Evolutionary conservation across 2,329 filamentous ascomycete species (phyloP).

Genomic region (Ramichloridium luteum): DNA sequence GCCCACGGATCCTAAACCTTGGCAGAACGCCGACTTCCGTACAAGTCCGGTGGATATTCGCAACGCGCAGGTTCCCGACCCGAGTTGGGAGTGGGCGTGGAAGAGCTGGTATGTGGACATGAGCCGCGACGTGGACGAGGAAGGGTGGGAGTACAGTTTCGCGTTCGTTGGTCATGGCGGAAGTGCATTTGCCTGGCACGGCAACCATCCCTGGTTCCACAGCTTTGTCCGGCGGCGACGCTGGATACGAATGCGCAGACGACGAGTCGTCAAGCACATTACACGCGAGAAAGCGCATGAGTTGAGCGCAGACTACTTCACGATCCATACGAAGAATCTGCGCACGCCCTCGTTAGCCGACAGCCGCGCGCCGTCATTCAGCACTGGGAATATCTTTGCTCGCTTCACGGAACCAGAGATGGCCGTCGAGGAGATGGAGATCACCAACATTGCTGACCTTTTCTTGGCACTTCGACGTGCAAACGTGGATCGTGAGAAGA

Average conservation of each 20-base stretch:
- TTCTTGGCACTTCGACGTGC: conserved; percentile 55
- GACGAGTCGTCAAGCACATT: conserved; percentile 37
- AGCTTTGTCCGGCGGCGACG: conserved; percentile 83
- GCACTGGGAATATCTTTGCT: conserved; percentile 7
- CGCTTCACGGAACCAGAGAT: conserved; percentile 31
- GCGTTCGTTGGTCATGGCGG: conserved; percentile 48
- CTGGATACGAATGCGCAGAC: conserved; percentile 73
- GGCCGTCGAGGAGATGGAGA: conserved; percentile 39
- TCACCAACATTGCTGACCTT: conserved; percentile 55
- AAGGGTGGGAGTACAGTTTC: conserved; percentile 94
- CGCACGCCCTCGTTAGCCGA: conserved; percentile 10
- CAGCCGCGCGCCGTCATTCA: conserved; percentile 13
- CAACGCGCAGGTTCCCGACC: conserved; percentile 86
- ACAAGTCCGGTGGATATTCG: conserved; percentile 57
- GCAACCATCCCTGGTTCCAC: conserved; percentile 78
- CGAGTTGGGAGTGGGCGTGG: conserved; percentile 86
- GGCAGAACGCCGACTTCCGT: conserved; percentile 55
- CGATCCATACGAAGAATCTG: conserved; percentile 40
- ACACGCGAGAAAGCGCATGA: conserved; percentile 47
- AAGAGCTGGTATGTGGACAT: conserved; percentile 60
- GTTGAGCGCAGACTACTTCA: conserved; percentile 69
- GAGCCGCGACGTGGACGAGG: conserved; percentile 74
- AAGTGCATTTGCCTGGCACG: conserved; percentile 55
- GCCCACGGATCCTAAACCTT: conserved; percentile 71
- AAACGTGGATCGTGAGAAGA: conserved; percentile 81